Base-by-base conservation (phyloP, 225 moss, liverwort and hornwort species). In the Pseudisothecium myosuroides region DNA sequence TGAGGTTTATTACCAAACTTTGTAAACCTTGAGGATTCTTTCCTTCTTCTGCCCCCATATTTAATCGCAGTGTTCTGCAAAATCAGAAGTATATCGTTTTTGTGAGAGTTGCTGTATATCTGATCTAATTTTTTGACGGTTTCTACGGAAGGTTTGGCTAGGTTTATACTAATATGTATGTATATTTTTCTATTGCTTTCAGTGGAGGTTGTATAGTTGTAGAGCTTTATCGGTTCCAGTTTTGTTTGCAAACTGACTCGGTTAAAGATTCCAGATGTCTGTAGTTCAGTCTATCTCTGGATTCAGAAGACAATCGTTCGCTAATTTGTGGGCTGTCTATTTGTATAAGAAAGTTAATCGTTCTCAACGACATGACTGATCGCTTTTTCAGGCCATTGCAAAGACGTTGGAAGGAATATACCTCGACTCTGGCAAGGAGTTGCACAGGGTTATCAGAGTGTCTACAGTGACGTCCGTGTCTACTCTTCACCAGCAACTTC, bases 321-420 rank as follows among this genome's bases (percentile, higher is more conserved):
- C 41, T 36, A 32, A 12, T 32, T 64, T 62, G 22, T 83, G 58
- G 63, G 17, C 34, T 22, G 58, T 90, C 83, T 76, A 81, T 76
- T 41, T 63, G 50, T 49, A 7, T 68, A 75, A 61, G 76, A 76
- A 62, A 54, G 64, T 83, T 64, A 37, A 58, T 68, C 65, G 61
- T 89, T 87, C n/a, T 76, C 22, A 87, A 71, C 68, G 66, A 55
- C 78, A 34, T 76, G 37, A 47, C 41, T 87, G 59, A 58, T 82
- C 39, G 15, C 82, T 83, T 80, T 74, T 83, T 75, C 92, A 99
- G 99, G 93, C 91, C n/a, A 92, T 96, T 74, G 91, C 95, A 37
- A 96, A 93, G 91, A 97, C 96, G 61, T 90, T 99, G 94, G 96
- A 99, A 90, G 95, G 94, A 60, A 88, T 97, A 77, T 91, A 92